Evolutionary conservation across 768 basidiomycete genomes (phyloP).

Genomic region (Russula ochroleuca): DNA sequence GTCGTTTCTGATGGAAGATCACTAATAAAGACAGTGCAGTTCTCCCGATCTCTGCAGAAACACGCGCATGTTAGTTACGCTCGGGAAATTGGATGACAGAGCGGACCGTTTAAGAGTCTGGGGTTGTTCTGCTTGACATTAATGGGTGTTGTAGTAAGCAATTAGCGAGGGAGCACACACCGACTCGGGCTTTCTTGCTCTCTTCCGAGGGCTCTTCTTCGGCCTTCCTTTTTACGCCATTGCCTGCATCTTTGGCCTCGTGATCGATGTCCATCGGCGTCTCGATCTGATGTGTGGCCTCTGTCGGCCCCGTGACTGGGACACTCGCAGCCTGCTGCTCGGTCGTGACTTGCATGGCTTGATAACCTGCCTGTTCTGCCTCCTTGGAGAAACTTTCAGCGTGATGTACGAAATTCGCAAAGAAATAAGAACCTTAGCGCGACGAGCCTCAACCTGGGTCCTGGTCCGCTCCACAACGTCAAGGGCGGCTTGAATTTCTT

Average conservation of each 20-base stretch:
- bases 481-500: slow-evolving; percentile 57
- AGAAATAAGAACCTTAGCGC: slow-evolving; percentile 53
- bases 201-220: slow-evolving; percentile 47
- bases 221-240: slow-evolving; percentile 58
- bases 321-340: slow-evolving; percentile 40
- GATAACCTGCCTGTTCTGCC: slow-evolving; percentile 53
- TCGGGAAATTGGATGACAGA: slow-evolving; percentile 10
- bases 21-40: slow-evolving; percentile 84
- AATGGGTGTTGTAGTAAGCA: slow-evolving; percentile 4
- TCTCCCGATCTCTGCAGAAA: slow-evolving; percentile 80
- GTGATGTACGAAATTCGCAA: neutral
- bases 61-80: slow-evolving; percentile 1
- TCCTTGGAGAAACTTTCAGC: slow-evolving; percentile 41
- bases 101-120: slow-evolving; percentile 57
- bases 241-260: slow-evolving; percentile 35
- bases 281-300: slow-evolving; percentile 22
- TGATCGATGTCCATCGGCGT: slow-evolving; percentile 44
- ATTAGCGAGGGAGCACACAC: slow-evolving; percentile 38
- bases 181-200: slow-evolving; percentile 59
- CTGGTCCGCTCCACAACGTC: slow-evolving; percentile 64
- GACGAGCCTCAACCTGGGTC: slow-evolving; percentile 53
- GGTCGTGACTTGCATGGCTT: slow-evolving; percentile 45
- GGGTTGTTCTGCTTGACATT: slow-evolving; percentile 39
- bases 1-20: slow-evolving; percentile 54
- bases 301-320: slow-evolving; percentile 31